Percentiles rank a stretch among this genome's conserved stretches.
Evolutionary conservation across 768 basidiomycete genomes (phyloP).

Genomic region (Macrolepiota albuminosa): DNA sequence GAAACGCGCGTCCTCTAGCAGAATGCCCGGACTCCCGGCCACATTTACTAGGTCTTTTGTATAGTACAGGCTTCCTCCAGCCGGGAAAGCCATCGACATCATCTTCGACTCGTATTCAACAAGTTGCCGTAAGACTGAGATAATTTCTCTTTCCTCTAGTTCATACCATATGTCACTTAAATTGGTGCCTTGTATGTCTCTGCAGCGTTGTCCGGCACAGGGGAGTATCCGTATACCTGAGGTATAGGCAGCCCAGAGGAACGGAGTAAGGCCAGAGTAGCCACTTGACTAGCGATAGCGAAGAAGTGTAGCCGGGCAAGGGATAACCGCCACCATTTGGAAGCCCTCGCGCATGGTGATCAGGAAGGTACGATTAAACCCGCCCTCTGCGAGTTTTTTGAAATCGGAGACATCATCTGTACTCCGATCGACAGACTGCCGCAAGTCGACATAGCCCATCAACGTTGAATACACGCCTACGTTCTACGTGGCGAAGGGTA

Average conservation of each 20-base stretch:
- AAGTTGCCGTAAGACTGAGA: not conserved
- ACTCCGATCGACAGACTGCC: constrained; percentile 22
- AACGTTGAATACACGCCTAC: not conserved
- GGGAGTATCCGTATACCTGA: not conserved
- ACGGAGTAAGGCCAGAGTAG: constrained; percentile 26
- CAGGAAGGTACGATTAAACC: no score
- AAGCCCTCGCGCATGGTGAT: no score
- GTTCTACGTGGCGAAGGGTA: not conserved
- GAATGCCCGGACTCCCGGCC: not conserved
- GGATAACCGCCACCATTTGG: constrained; percentile 20
- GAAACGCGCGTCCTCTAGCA: not conserved
- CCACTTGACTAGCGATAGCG: constrained; percentile 41
- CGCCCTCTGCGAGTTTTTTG: no score
- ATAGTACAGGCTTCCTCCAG: not conserved
- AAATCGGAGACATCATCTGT: constrained; percentile 21
- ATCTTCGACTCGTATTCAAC: not conserved
- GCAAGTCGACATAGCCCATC: constrained; percentile 25
- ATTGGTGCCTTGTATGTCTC: not conserved
- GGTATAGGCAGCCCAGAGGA: not conserved
- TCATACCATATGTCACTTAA: not conserved
- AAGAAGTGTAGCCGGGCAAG: constrained; percentile 31
- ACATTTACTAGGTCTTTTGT: not conserved
- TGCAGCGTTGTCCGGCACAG: not conserved
- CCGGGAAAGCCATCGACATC: not conserved
- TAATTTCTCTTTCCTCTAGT: not conserved